Evolutionary conservation across 2,329 filamentous ascomycete species (phyloP).

Genomic region (Sarocladium oryzae): DNA sequence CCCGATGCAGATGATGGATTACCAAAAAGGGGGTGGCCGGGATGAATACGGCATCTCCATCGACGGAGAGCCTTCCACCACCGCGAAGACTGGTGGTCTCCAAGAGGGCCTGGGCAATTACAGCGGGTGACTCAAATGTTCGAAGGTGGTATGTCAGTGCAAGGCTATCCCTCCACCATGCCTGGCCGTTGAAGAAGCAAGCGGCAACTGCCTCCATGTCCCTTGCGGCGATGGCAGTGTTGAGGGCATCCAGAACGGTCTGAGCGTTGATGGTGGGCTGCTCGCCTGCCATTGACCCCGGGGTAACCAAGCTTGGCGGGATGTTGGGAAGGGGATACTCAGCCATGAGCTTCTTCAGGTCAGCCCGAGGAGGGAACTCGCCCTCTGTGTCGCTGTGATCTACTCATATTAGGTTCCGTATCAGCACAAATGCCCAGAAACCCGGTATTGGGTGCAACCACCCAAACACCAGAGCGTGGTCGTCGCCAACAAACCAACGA

Average conservation of each 20-base stretch:
- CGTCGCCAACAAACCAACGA: no score
- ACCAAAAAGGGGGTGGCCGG: constrained; percentile 11
- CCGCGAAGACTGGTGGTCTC: constrained; percentile 15
- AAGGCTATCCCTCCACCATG: constrained; percentile 30
- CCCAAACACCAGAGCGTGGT: no score
- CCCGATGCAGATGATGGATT: no score
- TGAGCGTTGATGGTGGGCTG: constrained; percentile 9
- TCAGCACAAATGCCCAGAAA: background rate
- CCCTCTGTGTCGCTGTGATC: background rate
- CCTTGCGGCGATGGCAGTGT: background rate
- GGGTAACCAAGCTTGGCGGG: constrained; percentile 11
- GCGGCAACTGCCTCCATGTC: constrained; percentile 17
- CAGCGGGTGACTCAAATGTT: constrained; percentile 19
- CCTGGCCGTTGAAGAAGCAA: constrained; percentile 25
- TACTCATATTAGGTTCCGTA: background rate
- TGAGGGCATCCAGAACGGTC: background rate
- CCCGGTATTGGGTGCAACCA: no score
- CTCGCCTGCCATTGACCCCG: constrained; percentile 8
- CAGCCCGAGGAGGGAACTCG: background rate
- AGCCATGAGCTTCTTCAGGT: constrained; percentile 15
- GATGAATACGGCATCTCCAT: constrained; percentile 3
- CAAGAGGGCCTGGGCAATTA: constrained; percentile 20
- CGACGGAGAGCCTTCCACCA: constrained; percentile 5
- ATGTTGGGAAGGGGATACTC: constrained; percentile 20
- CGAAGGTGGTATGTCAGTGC: constrained; percentile 31